Conservation (phyloP, 2,329 filamentous ascomycete species). For the Rachicladosporium sp. region DNA sequence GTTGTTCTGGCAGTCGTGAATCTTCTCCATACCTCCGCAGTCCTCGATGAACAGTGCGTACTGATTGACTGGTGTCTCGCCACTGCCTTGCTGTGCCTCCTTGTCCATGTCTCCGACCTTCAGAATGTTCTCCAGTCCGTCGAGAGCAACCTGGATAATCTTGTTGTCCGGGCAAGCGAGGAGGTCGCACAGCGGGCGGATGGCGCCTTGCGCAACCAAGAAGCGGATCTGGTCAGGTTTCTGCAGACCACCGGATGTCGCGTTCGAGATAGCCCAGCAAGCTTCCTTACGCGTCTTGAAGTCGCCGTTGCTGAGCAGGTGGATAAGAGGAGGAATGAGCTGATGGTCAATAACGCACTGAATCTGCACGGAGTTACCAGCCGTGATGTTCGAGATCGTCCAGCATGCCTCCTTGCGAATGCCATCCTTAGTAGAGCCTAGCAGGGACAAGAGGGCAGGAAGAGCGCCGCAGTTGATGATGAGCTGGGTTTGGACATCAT, state of each 20-base stretch:
- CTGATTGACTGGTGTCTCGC: slow-evolving; percentile 72
- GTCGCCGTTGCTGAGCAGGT: slow-evolving; percentile 90
- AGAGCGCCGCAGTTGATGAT: slow-evolving; percentile 98
- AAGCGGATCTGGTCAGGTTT: slow-evolving; percentile 98
- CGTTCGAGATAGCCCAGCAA: slow-evolving; percentile 99
- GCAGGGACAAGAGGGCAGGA: slow-evolving; percentile 77
- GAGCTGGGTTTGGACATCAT: slow-evolving; percentile 96
- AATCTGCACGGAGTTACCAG: slow-evolving; percentile 94
- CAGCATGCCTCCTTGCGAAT: slow-evolving; percentile 99
- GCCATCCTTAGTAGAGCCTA: slow-evolving; percentile 95
- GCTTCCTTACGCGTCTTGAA: slow-evolving; percentile 99
- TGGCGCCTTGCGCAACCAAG: slow-evolving; percentile 84
- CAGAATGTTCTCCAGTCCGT: slow-evolving; percentile 96
- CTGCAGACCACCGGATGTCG: slow-evolving; percentile 90
- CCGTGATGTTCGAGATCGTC: slow-evolving; percentile 99
- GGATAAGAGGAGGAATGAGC: slow-evolving; percentile 91
- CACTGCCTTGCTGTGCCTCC: slow-evolving; percentile 63
- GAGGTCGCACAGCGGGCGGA: slow-evolving; percentile 92
- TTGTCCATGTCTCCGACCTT: slow-evolving; percentile 99
- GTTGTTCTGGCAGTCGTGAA: slow-evolving; percentile 99
- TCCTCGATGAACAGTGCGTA: slow-evolving; percentile 98
- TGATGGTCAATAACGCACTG: slow-evolving; percentile 93
- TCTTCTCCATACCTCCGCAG: slow-evolving; percentile 99
- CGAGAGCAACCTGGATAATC: slow-evolving; percentile 97
- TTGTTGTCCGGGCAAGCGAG: slow-evolving; percentile 97